Base-by-base conservation (phyloP, 768 basidiomycete genomes). In the Boletus subcaerulescens region DNA sequence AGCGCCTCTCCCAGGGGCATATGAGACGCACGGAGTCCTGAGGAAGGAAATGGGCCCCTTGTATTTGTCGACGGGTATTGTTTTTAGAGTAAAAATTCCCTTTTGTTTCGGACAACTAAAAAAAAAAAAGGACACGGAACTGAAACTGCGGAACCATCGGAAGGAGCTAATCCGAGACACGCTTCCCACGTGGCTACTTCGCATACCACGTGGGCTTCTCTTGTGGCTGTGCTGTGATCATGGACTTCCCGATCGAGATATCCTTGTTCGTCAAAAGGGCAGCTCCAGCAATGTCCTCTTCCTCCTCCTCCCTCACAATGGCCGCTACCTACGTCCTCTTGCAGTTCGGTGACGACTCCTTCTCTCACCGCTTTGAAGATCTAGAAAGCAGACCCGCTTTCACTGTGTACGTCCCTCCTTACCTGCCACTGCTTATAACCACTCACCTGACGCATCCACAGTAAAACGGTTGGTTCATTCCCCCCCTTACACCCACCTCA, bases 311-410 rank as follows among this genome's bases (percentile, higher is more conserved):
- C 57, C 49, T 58, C 60, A 46, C 24, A 55, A 76, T 77, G 76
- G 55, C 74, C 11, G 60, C 59, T 44, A 50, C 75, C 29, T 79
- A 80, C 58, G 69, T 80, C 26, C 80, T 89, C 47, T 73, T 83
- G 48, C 87, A 89, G 65, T 86, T 77, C 62, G 84, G 82, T n/a
- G 73, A 77, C 45, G 80, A 89, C 65, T 81, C 81, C 0, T 82
- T 85, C 70, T 77, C 75, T 42, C 79, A 81, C 50, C 71, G 71
- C 32, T 89, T 83, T 60, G 78, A 84, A 65, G 88, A 91, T 67
- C 66, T 79, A 11, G 85, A 88, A 58, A 78, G 79, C 33, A 77
- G 81, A 35, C 72, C 75, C 22, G 89, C 88, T 1, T 91, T 89
- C 67, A 80, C 85, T 2, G 68, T 89, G 88, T 89, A 66, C 58